These are phyloP conservation scores for Entomortierella chlamydospora DNA, from an alignment of 192 early-diverging fungal species.

Conservation along the genomic window DNA sequence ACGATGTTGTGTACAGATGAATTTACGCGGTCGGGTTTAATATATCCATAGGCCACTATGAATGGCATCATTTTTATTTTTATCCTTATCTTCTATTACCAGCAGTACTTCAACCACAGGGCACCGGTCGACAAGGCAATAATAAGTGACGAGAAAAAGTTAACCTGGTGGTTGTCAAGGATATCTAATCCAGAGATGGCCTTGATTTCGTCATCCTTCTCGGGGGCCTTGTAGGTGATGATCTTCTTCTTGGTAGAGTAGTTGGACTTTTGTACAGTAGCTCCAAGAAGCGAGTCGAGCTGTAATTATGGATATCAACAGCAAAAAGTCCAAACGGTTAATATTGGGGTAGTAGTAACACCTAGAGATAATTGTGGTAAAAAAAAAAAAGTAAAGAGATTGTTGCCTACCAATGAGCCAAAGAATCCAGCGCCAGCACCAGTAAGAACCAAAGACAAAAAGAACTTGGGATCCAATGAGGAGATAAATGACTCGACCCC, in stretches of 20 bases:
- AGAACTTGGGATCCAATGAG: slow-evolving; percentile 36
- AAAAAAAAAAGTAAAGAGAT: neutral
- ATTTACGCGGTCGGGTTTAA: no score
- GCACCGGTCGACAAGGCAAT: slow-evolving; percentile 54
- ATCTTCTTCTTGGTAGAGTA: slow-evolving; percentile 75
- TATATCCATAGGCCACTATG: no score
- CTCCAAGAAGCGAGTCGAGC: slow-evolving; percentile 89
- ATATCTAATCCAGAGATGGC: slow-evolving; percentile 75
- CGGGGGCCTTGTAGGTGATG: slow-evolving; percentile 59
- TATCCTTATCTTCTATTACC: no score
- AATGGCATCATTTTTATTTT: no score
- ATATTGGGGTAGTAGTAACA: no score
- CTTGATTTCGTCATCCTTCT: slow-evolving; percentile 57
- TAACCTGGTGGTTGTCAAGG: slow-evolving; percentile 86
- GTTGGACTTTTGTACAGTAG: slow-evolving; percentile 79
- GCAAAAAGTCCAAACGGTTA: no score
- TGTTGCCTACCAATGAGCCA: slow-evolving; percentile 74
- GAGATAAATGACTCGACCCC: slow-evolving; percentile 44
- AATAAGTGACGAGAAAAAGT: slow-evolving; percentile 75
- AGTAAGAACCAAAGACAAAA: slow-evolving; percentile 55
- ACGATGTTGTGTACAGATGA: no score
- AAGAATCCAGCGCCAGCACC: slow-evolving; percentile 75
- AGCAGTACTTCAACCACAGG: slow-evolving; percentile 9
- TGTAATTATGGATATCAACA: slow-evolving; percentile 38
- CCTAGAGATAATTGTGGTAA: no score